Percentiles rank a stretch among this genome's conserved stretches.
Evolutionary conservation across 768 basidiomycete species (phyloP).

Genomic region (Hygrocybe coccinea): DNA sequence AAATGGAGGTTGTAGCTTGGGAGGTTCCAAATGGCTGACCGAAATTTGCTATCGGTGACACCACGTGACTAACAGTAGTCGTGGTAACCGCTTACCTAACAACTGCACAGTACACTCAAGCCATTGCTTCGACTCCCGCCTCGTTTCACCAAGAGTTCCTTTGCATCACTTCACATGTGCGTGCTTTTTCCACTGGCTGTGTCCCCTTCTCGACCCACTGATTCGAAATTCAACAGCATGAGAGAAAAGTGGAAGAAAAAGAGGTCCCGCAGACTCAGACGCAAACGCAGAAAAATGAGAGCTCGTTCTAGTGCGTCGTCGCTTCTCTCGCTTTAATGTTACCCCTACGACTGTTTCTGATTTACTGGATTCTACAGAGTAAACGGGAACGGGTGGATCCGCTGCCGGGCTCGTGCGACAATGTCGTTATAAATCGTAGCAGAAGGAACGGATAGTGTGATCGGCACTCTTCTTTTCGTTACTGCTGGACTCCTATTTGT

Average conservation of each 20-base stretch:
- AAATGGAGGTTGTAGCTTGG: no score
- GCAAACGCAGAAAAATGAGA: conserved; percentile 95
- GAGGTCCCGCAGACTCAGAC: conserved; percentile 85
- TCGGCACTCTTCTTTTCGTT: no score
- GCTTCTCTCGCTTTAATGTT: background rate
- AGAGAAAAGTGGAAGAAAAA: conserved; percentile 99
- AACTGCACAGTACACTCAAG: background rate
- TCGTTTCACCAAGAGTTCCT: background rate
- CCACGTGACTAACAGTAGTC: no score
- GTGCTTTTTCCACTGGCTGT: background rate
- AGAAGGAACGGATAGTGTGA: no score
- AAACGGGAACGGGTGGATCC: no score
- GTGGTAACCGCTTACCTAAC: background rate
- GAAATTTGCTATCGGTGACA: no score
- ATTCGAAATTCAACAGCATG: conserved; percentile 45
- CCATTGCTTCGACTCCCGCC: background rate
- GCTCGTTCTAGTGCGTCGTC: conserved; percentile 79
- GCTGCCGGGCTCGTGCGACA: background rate
- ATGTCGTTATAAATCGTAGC: background rate
- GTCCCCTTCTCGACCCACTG: background rate
- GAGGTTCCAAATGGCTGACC: no score
- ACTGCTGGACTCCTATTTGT: no score
- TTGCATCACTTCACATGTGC: background rate
- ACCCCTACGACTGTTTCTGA: background rate
- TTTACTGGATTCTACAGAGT: background rate